Conservation (phyloP, 2,329 filamentous ascomycete genomes). For the Ustilaginoidea virens region DNA sequence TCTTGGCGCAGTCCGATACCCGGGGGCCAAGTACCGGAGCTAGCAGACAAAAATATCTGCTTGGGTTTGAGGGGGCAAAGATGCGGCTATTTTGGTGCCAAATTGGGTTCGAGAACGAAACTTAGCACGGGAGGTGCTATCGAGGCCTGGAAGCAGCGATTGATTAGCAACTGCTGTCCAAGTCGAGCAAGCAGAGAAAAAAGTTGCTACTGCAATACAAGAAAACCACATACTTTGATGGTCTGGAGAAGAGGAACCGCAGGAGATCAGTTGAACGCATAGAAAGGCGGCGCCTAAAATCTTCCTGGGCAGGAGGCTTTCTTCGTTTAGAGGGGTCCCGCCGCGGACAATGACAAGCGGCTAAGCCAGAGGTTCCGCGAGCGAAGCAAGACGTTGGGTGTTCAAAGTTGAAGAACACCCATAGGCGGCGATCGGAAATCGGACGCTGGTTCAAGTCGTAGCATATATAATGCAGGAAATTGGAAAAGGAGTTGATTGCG, state of each 20-base stretch:
- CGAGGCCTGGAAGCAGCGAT: conserved; percentile 28
- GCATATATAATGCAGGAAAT: too few relatives aligned
- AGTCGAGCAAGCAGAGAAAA: not conserved
- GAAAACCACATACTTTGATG: conserved; percentile 63
- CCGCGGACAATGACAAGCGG: conserved; percentile 3
- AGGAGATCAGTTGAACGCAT: conserved; percentile 88
- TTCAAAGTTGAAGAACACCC: too few relatives aligned
- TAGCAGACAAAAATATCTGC: conserved; percentile 28
- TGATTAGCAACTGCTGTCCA: not conserved
- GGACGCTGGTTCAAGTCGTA: too few relatives aligned
- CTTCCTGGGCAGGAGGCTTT: not conserved
- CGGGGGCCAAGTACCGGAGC: conserved; percentile 66
- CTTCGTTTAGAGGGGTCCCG: not conserved
- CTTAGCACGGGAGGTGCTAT: conserved; percentile 37
- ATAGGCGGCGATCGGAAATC: too few relatives aligned
- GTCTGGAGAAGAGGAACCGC: conserved; percentile 77
- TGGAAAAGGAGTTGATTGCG: too few relatives aligned
- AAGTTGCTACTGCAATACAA: conserved; percentile 4
- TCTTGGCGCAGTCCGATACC: conserved; percentile 62
- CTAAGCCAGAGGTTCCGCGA: too few relatives aligned
- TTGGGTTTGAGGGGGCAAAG: conserved; percentile 1
- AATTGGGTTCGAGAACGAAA: too few relatives aligned
- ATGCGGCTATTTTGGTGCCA: too few relatives aligned
- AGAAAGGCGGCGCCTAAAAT: conserved; percentile 28
- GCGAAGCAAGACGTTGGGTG: too few relatives aligned